These are phyloP conservation scores for Vicia faba DNA, from an alignment of 306 rosid species.

Conservation along the genomic window DNA sequence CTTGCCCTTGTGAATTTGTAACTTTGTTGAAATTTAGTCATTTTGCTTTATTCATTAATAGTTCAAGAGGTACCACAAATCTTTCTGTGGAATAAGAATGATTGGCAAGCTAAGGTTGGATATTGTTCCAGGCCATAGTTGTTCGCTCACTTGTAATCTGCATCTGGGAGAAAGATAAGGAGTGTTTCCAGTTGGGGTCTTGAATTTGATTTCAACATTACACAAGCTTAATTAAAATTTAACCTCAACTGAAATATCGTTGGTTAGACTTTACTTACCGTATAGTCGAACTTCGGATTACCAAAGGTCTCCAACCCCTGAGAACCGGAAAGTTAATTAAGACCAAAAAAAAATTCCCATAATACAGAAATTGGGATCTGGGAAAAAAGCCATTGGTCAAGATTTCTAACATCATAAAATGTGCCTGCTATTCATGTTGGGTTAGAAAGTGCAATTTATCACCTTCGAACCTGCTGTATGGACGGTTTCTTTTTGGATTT, in stretches of 20 bases:
- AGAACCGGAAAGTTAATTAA: too few relatives aligned
- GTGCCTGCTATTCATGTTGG: conserved; percentile 17
- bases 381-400: conserved; percentile 4
- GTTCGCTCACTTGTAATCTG: not conserved
- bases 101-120: not conserved
- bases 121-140: not conserved
- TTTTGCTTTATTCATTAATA: conserved; percentile 16
- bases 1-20: conserved; percentile 1
- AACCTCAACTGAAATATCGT: not conserved
- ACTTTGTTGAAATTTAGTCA: conserved; percentile 19
- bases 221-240: conserved; percentile 10
- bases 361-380: too few relatives aligned
- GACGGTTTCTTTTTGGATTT: not conserved
- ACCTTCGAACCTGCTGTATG: conserved; percentile 12
- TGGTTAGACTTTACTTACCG: too few relatives aligned
- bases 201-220: conserved; percentile 7
- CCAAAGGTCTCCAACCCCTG: too few relatives aligned
- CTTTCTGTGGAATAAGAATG: conserved; percentile 25
- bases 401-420: conserved; percentile 8
- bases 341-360: not conserved
- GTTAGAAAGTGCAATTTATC: conserved; percentile 23
- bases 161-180: not conserved
- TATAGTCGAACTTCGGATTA: too few relatives aligned
- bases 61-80: not conserved
- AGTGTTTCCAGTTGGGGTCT: not conserved